A percentile compares a stretch with the other conserved stretches of the same genome.
phyloP scores from a whole-genome alignment of 1,284 basidiomycete genomes.

The Austroboletus novae-zelandiae region DNA sequence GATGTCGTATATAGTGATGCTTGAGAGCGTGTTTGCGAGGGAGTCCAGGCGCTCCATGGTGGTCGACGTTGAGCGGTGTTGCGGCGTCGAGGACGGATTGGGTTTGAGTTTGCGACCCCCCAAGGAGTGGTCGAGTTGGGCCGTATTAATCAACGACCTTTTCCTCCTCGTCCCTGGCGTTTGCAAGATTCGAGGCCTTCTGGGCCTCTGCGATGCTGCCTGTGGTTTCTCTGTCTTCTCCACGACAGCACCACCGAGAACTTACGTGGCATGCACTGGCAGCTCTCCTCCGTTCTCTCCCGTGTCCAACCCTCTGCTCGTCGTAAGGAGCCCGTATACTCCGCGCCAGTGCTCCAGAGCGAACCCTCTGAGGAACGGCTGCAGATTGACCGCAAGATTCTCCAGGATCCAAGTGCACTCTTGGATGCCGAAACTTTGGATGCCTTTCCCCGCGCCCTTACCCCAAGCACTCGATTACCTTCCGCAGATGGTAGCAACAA shows the following conservation, averaged over 20 bases:
- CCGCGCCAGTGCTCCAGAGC: not conserved
- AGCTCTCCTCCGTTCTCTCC: conserved; percentile 36
- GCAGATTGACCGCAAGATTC: conserved; percentile 26
- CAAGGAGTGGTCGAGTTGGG: conserved; percentile 16
- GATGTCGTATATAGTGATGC: conserved; percentile 87
- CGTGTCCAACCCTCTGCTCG: conserved; percentile 36
- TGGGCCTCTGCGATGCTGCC: conserved; percentile 12
- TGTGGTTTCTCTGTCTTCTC: not conserved
- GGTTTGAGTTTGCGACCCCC: conserved; percentile 19
- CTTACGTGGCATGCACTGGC: conserved; percentile 23
- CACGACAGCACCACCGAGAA: not conserved
- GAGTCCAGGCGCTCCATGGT: conserved; percentile 65
- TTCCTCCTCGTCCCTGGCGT: not conserved
- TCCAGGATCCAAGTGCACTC: conserved; percentile 30
- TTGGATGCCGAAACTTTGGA: conserved; percentile 19
- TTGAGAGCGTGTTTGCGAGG: conserved; percentile 65
- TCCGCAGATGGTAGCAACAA: conserved; percentile 5
- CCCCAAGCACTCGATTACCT: conserved; percentile 28
- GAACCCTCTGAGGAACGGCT: conserved; percentile 3
- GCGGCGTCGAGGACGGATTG: not conserved
- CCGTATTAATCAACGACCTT: not conserved
- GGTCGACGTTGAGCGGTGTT: conserved; percentile 7
- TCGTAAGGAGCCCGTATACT: conserved; percentile 20
- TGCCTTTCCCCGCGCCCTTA: conserved; percentile 24
- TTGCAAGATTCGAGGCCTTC: not conserved